These are phyloP conservation scores for Penstemon davidsonii DNA, from an alignment of 257 asterid genomes.

Conservation along the genomic window DNA sequence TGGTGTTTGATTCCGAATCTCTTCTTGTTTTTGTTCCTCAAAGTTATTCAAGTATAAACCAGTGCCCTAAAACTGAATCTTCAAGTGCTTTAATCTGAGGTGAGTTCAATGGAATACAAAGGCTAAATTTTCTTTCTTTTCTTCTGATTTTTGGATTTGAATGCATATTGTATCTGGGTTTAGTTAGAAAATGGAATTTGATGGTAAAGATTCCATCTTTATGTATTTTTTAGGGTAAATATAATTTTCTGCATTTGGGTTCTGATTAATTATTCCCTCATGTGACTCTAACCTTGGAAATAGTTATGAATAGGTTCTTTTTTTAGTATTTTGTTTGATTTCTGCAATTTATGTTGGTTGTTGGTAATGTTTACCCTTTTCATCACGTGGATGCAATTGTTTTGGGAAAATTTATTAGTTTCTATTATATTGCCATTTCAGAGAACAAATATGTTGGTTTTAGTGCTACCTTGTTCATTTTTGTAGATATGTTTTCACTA, in stretches of 20 bases:
- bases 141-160: neutral
- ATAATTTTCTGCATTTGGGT: conserved; percentile 24
- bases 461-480: conserved; percentile 46
- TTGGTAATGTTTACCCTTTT: conserved; percentile 23
- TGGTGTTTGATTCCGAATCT: conserved; percentile 24
- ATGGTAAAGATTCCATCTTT: conserved; percentile 30
- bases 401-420: conserved; percentile 21
- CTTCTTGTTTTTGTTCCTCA: conserved; percentile 38
- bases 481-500: conserved; percentile 33
- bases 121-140: conserved; percentile 20
- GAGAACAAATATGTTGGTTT: conserved; percentile 43
- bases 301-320: neutral
- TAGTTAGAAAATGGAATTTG: conserved; percentile 13
- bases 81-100: conserved; percentile 30
- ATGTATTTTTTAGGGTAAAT: conserved; percentile 18
- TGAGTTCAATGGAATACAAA: conserved; percentile 30
- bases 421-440: conserved; percentile 29
- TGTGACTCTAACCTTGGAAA: conserved; percentile 8
- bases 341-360: conserved; percentile 16
- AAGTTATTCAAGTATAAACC: conserved; percentile 13
- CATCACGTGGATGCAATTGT: conserved; percentile 35
- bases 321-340: conserved; percentile 26
- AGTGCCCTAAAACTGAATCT: conserved; percentile 30
- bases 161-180: conserved; percentile 13
- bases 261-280: conserved; percentile 14